Evolutionary conservation across 441 rosid species (phyloP), one percentile per base, ranked within the genome.

Genomic region (Hypseocharis bilobata): DNA sequence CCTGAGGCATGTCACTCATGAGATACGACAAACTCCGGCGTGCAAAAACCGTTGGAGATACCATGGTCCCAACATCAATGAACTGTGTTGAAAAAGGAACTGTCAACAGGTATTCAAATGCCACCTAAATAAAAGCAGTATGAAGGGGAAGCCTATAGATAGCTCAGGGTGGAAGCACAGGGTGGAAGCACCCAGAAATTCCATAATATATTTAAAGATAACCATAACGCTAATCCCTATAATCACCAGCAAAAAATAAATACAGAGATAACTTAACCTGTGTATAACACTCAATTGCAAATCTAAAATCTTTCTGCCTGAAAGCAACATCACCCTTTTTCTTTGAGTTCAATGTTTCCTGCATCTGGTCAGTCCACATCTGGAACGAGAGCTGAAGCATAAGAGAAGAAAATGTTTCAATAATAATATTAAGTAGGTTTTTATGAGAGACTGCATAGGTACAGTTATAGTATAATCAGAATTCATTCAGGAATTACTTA

Each of bases 351-450:
- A 89, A 69, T 2, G 89, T 89, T 76, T 89, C 96, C 69, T 86
- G 87, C 98, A 89, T 89, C 81, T 92, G 93, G 70, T 86, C 86
- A n/a, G 96, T 92, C 98, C 98, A 89, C 91, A 92, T 89, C 67
- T 92, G 96, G 84, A 92, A 92, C 7, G 96, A 89, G 49, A 92
- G 96, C 96, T 92, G 88, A 70, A 69, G 60, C 10, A 20, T 22
- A 76, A 32, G 14, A 22, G n/a, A 67, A 38, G 52, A 78, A 38
- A 63, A 64, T 38, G 30, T 23, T 55, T 25, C 30, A 55, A 8
- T 11, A 26, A 23, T 26, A 25, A 23, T 11, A 25, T 3, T 0
- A n/a, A 17, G 2, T 25, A 26, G 4, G n/a, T 36, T 54, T 25
- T 19, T 14, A 4, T 34, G 61, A 55, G 3, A 54, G 32, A 44